These are phyloP conservation scores for Aspergillus ibericus DNA, from an alignment of 2,329 filamentous ascomycete genomes.

Conservation along the genomic window DNA sequence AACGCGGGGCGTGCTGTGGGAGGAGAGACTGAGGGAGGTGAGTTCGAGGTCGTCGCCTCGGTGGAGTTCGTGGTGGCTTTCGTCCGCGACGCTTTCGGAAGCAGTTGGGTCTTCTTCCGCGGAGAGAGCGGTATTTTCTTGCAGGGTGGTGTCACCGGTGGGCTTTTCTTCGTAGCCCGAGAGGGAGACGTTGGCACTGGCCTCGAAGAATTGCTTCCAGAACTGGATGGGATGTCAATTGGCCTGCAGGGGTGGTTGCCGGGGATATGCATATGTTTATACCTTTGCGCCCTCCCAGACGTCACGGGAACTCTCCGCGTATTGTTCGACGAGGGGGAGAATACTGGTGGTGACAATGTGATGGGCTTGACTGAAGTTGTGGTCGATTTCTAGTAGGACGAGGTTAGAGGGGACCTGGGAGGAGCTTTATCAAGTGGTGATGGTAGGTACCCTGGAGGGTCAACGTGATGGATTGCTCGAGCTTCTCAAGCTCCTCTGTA, in stretches of 20 bases:
- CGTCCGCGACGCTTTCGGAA: constrained; percentile 41
- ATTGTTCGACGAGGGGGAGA: constrained; percentile 88
- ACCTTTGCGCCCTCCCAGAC: constrained; percentile 98
- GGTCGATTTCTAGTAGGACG: constrained; percentile 76
- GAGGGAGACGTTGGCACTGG: constrained; percentile 93
- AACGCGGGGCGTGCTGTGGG: constrained; percentile 50
- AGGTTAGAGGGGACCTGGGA: constrained; percentile 9
- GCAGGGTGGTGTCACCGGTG: constrained; percentile 56
- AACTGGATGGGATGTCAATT: constrained; percentile 58
- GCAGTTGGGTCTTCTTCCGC: constrained; percentile 52
- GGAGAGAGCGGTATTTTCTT: constrained; percentile 54
- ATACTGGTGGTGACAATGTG: constrained; percentile 94
- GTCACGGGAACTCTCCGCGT: constrained; percentile 86
- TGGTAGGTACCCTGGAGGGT: constrained; percentile 76
- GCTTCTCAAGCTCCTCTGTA: constrained; percentile 90
- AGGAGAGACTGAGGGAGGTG: constrained; percentile 44
- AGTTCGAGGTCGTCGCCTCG: constrained; percentile 49
- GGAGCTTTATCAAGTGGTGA: neutral
- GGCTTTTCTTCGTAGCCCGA: constrained; percentile 87
- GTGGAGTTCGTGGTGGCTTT: constrained; percentile 28
- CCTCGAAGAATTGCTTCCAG: constrained; percentile 99
- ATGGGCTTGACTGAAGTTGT: constrained; percentile 96
- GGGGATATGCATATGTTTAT: constrained; percentile 11
- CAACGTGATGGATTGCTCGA: constrained; percentile 95
- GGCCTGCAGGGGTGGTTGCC: neutral